Conservation (phyloP, 2,329 filamentous ascomycete genomes). For the Colletotrichum euphorbiae region DNA sequence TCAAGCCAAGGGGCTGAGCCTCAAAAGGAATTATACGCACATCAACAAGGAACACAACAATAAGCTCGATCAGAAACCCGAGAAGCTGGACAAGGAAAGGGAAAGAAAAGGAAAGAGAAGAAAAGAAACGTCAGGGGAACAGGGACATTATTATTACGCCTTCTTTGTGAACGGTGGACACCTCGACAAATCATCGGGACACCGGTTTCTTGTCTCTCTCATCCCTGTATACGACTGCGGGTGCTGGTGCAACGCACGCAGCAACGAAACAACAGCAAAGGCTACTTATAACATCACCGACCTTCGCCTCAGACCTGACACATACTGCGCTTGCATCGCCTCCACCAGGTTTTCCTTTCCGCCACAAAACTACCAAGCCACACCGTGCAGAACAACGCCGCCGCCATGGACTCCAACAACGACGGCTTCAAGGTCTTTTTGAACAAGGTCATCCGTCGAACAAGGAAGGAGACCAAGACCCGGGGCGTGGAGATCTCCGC, state of each 20-base stretch:
- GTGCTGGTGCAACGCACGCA: too few species aligned
- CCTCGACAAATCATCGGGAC: too few species aligned
- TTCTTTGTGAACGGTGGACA: too few species aligned
- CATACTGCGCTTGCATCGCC: background rate
- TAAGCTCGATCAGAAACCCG: constrained; percentile 13
- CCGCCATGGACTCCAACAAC: constrained; percentile 50
- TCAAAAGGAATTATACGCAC: background rate
- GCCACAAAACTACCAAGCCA: background rate
- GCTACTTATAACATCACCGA: constrained; percentile 8
- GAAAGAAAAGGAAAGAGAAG: constrained; percentile 4
- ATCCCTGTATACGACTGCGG: constrained; percentile 17
- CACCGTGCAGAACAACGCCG: constrained; percentile 31
- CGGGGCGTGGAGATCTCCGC: constrained; percentile 63
- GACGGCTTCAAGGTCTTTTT: constrained; percentile 58
- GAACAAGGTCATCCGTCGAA: constrained; percentile 56
- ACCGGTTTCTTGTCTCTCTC: background rate
- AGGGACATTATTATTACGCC: too few species aligned
- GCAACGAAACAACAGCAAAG: too few species aligned
- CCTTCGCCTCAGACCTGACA: background rate
- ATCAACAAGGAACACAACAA: background rate
- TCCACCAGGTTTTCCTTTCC: background rate
- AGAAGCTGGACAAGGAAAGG: constrained; percentile 32
- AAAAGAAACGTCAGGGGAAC: background rate
- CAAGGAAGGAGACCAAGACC: constrained; percentile 55
- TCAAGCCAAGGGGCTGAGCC: constrained; percentile 18